Evolutionary conservation across 768 basidiomycete genomes (phyloP).

Genomic region (Leucocoprinus leucothites): DNA sequence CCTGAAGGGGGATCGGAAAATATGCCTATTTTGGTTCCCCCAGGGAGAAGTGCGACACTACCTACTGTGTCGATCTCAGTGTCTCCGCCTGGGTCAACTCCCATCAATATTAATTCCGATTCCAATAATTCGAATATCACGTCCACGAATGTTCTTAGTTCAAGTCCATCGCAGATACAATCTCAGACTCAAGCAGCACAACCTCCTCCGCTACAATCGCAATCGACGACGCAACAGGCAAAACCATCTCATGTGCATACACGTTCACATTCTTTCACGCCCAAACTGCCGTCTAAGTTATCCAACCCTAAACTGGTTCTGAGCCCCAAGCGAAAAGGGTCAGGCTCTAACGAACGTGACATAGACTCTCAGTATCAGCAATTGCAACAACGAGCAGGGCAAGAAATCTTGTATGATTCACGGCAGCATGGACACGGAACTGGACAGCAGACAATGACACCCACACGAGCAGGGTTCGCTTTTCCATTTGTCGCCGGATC

Average conservation of each 20-base stretch:
- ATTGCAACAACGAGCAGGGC: neutral
- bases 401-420: neutral
- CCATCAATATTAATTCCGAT: slow-evolving; percentile 25
- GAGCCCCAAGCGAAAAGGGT: slow-evolving; percentile 55
- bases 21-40: slow-evolving; percentile 19
- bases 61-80: slow-evolving; percentile 45
- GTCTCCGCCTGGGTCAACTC: slow-evolving; percentile 33
- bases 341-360: slow-evolving; percentile 23
- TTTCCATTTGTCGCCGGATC: neutral
- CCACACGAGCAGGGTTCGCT: slow-evolving; percentile 10
- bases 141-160: neutral
- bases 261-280: slow-evolving; percentile 69
- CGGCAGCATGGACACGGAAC: neutral
- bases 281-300: slow-evolving; percentile 67
- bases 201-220: neutral
- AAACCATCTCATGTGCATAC: slow-evolving; percentile 47
- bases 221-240: neutral
- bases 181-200: slow-evolving; percentile 14
- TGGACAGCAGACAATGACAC: slow-evolving; percentile 6
- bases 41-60: slow-evolving; percentile 32
- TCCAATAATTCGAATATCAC: neutral
- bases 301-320: slow-evolving; percentile 35
- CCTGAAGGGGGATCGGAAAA: slow-evolving; percentile 14
- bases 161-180: slow-evolving; percentile 14
- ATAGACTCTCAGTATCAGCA: neutral